A percentile compares a stretch with the other conserved stretches of the same genome.
phyloP scores from a whole-genome alignment of 257 asterid species.

The Petunia axillaris region DNA sequence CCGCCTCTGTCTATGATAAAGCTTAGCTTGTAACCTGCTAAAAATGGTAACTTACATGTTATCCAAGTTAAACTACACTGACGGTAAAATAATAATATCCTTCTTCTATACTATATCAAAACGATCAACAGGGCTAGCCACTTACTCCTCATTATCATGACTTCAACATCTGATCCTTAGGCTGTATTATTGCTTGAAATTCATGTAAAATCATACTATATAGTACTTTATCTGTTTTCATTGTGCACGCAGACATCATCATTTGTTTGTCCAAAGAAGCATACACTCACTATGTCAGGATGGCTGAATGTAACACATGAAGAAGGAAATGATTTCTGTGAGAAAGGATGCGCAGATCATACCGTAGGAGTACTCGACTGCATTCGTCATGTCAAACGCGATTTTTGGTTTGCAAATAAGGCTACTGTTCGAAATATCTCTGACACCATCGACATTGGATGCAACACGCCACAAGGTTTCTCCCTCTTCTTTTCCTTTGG shows the following conservation, averaged over 20 bases:
- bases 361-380: conserved; percentile 47
- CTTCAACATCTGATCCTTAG: too few species aligned
- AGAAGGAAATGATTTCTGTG: conserved; percentile 47
- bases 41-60: too few species aligned
- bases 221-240: neutral
- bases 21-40: too few species aligned
- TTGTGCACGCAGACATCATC: neutral
- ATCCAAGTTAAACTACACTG: too few species aligned
- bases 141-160: too few species aligned
- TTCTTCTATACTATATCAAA: too few species aligned
- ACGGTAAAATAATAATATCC: too few species aligned
- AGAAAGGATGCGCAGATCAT: conserved; percentile 47
- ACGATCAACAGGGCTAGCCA: too few species aligned
- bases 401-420: conserved; percentile 48
- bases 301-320: conserved; percentile 52
- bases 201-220: neutral
- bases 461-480: conserved; percentile 37
- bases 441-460: conserved; percentile 44
- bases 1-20: too few species aligned
- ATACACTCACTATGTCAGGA: conserved; percentile 40
- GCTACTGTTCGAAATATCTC: conserved; percentile 47
- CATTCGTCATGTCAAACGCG: conserved; percentile 45
- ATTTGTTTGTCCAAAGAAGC: conserved; percentile 35
- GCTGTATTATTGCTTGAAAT: neutral
- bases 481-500: neutral